These are phyloP conservation scores for Colletotrichum sublineola DNA, from an alignment of 2,329 filamentous ascomycete species.

Conservation along the genomic window DNA sequence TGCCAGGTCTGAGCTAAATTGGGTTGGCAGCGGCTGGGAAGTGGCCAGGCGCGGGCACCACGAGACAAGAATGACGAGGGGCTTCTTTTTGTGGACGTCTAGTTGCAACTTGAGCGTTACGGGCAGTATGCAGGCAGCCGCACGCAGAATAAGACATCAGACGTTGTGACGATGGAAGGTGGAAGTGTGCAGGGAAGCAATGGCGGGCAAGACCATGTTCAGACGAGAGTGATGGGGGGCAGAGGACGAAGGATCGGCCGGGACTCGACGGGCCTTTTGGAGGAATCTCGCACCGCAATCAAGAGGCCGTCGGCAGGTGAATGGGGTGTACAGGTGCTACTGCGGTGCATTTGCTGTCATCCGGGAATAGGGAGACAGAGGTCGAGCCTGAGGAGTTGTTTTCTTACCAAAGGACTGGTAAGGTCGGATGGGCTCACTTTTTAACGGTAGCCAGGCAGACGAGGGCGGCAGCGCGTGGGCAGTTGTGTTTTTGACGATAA, in stretches of 20 bases:
- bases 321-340: constrained; percentile 15
- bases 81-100: constrained; percentile 32
- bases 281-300: constrained; percentile 23
- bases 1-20: constrained; percentile 35
- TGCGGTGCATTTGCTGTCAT: constrained; percentile 33
- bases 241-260: constrained; percentile 12
- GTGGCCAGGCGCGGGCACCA: constrained; percentile 26
- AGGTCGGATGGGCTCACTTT: constrained; percentile 33
- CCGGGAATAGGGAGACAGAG: constrained; percentile 1
- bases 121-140: constrained; percentile 39
- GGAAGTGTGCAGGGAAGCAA: constrained; percentile 33
- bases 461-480: constrained; percentile 12
- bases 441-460: constrained; percentile 8
- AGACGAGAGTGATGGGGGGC: constrained; percentile 28
- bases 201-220: constrained; percentile 40
- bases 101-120: constrained; percentile 33
- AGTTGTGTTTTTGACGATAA: constrained; percentile 3
- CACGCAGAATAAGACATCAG: constrained; percentile 32
- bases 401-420: constrained; percentile 5
- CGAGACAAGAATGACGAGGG: constrained; percentile 38
- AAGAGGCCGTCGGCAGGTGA: constrained; percentile 13
- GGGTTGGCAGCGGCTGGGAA: constrained; percentile 38
- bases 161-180: constrained; percentile 32
- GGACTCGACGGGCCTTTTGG: constrained; percentile 36
- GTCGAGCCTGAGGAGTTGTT: constrained; percentile 11